Base-by-base conservation (phyloP, 495 filamentous ascomycete species). In the Daldinia grandis region DNA sequence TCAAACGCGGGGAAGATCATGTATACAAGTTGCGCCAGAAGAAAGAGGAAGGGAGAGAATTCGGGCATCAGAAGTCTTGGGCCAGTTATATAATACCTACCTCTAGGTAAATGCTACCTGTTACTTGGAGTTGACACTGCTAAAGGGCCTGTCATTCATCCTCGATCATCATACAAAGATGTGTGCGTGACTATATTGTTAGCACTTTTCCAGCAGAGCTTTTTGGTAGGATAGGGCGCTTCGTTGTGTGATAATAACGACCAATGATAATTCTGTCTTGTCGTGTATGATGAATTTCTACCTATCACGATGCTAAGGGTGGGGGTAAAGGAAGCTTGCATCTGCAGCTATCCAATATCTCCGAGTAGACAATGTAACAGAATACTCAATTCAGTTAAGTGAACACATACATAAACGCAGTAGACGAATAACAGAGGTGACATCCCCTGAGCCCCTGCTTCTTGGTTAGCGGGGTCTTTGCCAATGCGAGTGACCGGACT, bases 181-280 rank as follows among this genome's bases (percentile, higher is more conserved):
- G 49, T 25, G 44, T 53, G 58, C 17, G 30, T 60, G 54, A 63
- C 44, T 55, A 14, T 33, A 28, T 71, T 66, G 40, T 44, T 31
- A 58, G 44, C 24, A 58, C 28, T 12, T 21, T 28, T 58, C 28
- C 21, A 31, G 31, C 31, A 61, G 47, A 54, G 59, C 33, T 61
- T 73, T 73, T 73, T 56, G 27, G 70, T 57, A 64, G 70, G 70
- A 44, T 73, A 73, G 50, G 42, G 70, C 70, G 70, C 70, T 73
- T 73, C 61, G 40, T 65, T 65, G 57, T 55, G 61, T 65, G 70
- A 73, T 68, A 68, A 54, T 49, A 21, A 31, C 44, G 30, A 14
- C 70, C 70, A 73, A 73, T 73, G 61, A 15, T 58, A 73, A 68
- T 47, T 73, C 64, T 49, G 12, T 37, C 24, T 58, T 58, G 37